phyloP scores from a whole-genome alignment of 192 early-diverging fungal genomes.

The Helicostylum pulchrum region DNA sequence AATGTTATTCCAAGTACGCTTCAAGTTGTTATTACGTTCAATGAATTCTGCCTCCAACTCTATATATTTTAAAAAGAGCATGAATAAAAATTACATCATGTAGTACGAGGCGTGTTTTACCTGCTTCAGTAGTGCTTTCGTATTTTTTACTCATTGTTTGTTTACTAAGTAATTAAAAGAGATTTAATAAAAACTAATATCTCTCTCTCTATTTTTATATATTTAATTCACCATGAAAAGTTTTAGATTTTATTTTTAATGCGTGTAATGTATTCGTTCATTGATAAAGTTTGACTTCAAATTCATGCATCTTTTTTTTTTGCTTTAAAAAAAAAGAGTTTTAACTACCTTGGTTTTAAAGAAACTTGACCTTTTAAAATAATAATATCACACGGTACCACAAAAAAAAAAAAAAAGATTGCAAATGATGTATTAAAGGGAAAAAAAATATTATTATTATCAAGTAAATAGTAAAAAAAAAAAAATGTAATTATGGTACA shows the following conservation, averaged over 20 bases:
- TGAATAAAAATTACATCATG: neutral
- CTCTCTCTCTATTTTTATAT: neutral
- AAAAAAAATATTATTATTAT: neutral
- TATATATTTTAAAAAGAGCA: neutral
- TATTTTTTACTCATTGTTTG: neutral
- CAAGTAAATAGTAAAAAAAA: neutral
- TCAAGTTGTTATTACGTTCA: slow-evolving; percentile 8
- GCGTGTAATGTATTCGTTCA: no score
- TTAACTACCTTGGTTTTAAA: no score
- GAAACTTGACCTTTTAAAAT: no score
- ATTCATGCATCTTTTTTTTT: no score
- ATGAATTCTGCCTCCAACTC: slow-evolving; percentile 8
- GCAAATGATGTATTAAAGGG: neutral
- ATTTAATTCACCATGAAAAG: no score
- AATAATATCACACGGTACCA: no score
- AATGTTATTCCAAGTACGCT: slow-evolving; percentile 1
- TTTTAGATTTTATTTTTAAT: no score
- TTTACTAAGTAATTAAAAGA: neutral
- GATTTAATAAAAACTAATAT: no score
- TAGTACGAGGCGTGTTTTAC: neutral
- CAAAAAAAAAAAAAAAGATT: neutral
- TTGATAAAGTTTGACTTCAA: no score
- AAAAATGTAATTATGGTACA: no score
- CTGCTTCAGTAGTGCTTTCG: neutral
- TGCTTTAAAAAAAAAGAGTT: no score